These are phyloP conservation scores for Panicum hallii DNA, from an alignment of 202 grass and related monocot genomes.

Conservation along the genomic window DNA sequence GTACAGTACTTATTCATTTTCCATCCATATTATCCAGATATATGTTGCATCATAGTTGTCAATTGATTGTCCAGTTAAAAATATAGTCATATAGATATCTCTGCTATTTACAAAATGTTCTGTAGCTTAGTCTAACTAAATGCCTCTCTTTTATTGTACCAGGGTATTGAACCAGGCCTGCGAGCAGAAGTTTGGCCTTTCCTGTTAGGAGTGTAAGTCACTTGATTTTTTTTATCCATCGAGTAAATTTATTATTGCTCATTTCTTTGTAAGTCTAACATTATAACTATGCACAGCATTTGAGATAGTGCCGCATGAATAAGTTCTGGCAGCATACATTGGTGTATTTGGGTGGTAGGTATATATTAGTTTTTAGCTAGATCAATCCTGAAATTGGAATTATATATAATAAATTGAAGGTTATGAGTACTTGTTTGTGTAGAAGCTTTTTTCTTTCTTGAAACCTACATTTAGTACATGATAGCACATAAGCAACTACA, in stretches of 20 bases:
- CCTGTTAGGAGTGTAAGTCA: conserved; percentile 91
- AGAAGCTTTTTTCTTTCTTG: neutral
- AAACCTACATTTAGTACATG: neutral
- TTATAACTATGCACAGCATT: neutral
- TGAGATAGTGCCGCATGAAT: neutral
- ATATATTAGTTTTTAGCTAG: neutral
- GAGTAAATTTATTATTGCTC: conserved; percentile 31
- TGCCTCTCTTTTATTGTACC: conserved; percentile 45
- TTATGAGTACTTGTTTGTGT: conserved; percentile 11
- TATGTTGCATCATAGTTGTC: neutral
- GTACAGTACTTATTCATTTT: conserved; percentile 45
- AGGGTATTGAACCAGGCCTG: conserved; percentile 91
- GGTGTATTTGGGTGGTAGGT: neutral
- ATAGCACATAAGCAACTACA: neutral
- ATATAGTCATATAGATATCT: conserved; percentile 6
- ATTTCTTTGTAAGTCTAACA: conserved; percentile 27
- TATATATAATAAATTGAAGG: conserved; percentile 5
- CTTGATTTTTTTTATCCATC: conserved; percentile 34
- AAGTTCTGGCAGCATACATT: neutral
- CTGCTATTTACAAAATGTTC: conserved; percentile 17
- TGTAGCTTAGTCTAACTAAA: conserved; percentile 22
- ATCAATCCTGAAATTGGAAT: conserved; percentile 11
- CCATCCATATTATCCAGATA: neutral
- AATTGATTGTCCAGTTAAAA: conserved; percentile 17
- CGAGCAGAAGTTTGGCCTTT: conserved; percentile 98